Base-by-base conservation (phyloP, 192 early-diverging fungal genomes). In the Backusella westeae region DNA sequence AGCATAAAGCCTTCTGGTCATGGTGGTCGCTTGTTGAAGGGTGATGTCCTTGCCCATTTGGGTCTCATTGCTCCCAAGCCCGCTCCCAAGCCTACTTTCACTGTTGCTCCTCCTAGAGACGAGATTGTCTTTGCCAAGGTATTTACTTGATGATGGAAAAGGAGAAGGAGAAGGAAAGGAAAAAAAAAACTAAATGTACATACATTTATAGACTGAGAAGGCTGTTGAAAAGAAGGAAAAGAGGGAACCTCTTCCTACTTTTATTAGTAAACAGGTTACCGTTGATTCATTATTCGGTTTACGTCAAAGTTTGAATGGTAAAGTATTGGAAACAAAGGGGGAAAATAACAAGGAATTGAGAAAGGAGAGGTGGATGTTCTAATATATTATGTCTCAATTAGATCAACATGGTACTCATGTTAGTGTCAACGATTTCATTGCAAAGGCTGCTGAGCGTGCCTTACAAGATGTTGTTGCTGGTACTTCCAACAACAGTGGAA, bases 371-470 rank as follows among this genome's bases (percentile, higher is more conserved):
- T 23, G 7, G 21, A 8, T 63, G 2, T 63, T 63, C 56, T 63
- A 63, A 59, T 14, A 52, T 44, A 42, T 59, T 59, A 29, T 12
- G 3, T 34, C 10, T 63, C 8, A 29, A 29, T 74, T 59, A 85
- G 83, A 83, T n/a, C 75, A 82, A 76, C 67, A 82, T 12, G 56
- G 75, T 35, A 82, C 82, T 6, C 78, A 77, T 71, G 88, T 97
- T 23, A 94, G 94, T 65, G 89, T 99, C 63, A 96, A 97, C 81
- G 97, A 99, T 84, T 96, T 99, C 83, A 90, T 99, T 70, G 91
- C 95, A 87, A 96, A 97, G 88, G 97, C 97, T 0, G 89, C 94
- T 6, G 88, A 89, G 39, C 84, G 94, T 34, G 94, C 97, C 1
- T 83, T 97, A 59, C 87, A 89, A 59, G 95, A 97, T 74, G 92